Evolutionary conservation across 805 yeast genomes (phyloP).

Genomic region (Torulaspora microellipsoides): DNA sequence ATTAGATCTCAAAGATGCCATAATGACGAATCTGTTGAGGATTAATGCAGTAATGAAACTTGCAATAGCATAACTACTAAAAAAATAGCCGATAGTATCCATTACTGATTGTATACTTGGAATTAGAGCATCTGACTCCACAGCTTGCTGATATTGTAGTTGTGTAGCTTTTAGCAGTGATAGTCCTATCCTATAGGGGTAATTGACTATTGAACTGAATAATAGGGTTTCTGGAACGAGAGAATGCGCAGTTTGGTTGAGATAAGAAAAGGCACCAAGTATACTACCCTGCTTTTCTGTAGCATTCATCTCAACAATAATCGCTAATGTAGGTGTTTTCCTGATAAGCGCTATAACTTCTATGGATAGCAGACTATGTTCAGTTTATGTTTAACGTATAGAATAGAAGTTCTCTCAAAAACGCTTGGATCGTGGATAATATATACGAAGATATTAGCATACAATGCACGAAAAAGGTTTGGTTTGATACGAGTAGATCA

Average conservation of each 20-base stretch:
- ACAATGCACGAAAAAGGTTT: too few species aligned
- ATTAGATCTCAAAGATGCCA: constrained; percentile 49
- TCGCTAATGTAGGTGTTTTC: too few species aligned
- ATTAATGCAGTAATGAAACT: constrained; percentile 57
- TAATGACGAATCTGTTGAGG: constrained; percentile 52
- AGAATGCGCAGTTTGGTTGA: constrained; percentile 21
- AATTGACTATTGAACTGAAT: constrained; percentile 17
- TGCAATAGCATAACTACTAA: constrained; percentile 46
- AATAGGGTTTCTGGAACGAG: constrained; percentile 17
- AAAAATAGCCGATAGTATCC: constrained; percentile 38
- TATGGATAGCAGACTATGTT: too few species aligned
- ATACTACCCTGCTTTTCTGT: constrained; percentile 1
- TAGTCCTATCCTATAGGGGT: constrained; percentile 19
- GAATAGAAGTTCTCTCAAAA: too few species aligned
- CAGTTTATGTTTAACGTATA: too few species aligned
- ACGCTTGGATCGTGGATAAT: too few species aligned
- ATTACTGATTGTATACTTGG: constrained; percentile 8
- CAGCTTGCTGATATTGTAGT: constrained; percentile 23
- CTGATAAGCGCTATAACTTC: too few species aligned
- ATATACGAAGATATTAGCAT: too few species aligned
- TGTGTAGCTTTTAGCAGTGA: constrained; percentile 21
- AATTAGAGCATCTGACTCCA: constrained; percentile 4
- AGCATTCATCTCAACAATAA: constrained; percentile 1
- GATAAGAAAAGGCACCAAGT: constrained; percentile 19
- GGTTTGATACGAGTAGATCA: too few species aligned